These are phyloP conservation scores for Cantharellus anzutake DNA, from an alignment of 768 basidiomycete genomes.

Conservation along the genomic window DNA sequence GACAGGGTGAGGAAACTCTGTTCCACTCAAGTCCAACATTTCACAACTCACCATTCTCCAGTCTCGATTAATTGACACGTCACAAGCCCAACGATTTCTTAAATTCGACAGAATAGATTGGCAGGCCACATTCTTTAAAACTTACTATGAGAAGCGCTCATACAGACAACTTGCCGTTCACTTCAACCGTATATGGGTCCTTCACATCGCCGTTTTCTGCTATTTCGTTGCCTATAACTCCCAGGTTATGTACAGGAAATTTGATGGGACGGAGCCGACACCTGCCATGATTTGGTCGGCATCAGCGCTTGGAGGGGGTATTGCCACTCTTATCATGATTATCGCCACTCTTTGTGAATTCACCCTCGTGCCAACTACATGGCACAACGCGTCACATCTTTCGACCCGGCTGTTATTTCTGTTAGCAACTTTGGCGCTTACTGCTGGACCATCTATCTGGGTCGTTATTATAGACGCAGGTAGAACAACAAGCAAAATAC, in stretches of 20 bases:
- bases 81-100: conserved; percentile 87
- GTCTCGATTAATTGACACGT: conserved; percentile 79
- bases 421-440: conserved; percentile 73
- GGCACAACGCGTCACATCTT: conserved; percentile 96
- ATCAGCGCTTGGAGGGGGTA: conserved; percentile 83
- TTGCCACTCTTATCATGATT: conserved; percentile 92
- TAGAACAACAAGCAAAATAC: conserved; percentile 24
- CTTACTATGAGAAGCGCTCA: conserved; percentile 93
- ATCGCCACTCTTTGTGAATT: conserved; percentile 87
- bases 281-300: conserved; percentile 84
- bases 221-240: conserved; percentile 94
- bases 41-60: conserved; percentile 15
- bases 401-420: conserved; percentile 82
- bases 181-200: conserved; percentile 99
- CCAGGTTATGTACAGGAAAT: conserved; percentile 46
- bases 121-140: conserved; percentile 95
- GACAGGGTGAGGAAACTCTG: conserved; percentile 46
- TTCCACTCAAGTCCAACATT: not conserved
- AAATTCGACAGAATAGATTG: conserved; percentile 94
- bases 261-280: conserved; percentile 20
- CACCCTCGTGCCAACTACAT: conserved; percentile 96
- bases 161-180: conserved; percentile 96
- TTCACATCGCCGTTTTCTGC: conserved; percentile 87
- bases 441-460: conserved; percentile 87
- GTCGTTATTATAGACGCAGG: conserved; percentile 69